A percentile compares a stretch with the other conserved stretches of the same genome.
Conservation (phyloP, 441 rosid species). For the Gossypium laxum region DNA sequence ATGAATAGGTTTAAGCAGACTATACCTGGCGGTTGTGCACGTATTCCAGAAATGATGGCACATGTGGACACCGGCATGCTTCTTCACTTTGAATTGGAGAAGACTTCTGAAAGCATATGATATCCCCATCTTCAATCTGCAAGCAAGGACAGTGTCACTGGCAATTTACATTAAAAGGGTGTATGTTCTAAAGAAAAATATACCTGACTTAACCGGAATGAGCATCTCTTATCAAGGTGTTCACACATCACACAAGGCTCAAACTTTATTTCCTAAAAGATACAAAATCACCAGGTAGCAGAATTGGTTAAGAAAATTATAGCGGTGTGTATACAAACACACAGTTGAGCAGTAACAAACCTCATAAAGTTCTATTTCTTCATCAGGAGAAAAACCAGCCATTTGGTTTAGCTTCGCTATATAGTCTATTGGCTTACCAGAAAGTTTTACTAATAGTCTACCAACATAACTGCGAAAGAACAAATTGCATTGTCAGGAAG, state of each 20-base stretch:
- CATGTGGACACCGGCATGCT: slow-evolving; percentile 58
- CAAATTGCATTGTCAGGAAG: slow-evolving; percentile 10
- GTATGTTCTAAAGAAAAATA: slow-evolving; percentile 8
- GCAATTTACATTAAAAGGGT: slow-evolving; percentile 12
- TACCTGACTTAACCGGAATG: slow-evolving; percentile 82
- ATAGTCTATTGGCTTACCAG: slow-evolving; percentile 69
- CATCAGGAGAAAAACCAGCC: slow-evolving; percentile 83
- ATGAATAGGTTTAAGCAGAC: neutral
- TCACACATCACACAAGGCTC: slow-evolving; percentile 93
- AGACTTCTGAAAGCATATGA: slow-evolving; percentile 84
- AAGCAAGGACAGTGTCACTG: slow-evolving; percentile 7
- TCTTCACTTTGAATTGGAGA: slow-evolving; percentile 39
- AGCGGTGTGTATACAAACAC: neutral
- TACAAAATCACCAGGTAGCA: slow-evolving; percentile 14
- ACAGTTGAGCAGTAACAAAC: slow-evolving; percentile 29
- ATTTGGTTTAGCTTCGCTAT: slow-evolving; percentile 61
- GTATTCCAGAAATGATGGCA: slow-evolving; percentile 82
- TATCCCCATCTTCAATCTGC: slow-evolving; percentile 96
- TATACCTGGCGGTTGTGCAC: slow-evolving; percentile 91
- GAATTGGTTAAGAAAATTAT: slow-evolving; percentile 7
- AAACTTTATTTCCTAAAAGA: slow-evolving; percentile 80
- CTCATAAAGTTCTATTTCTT: slow-evolving; percentile 85
- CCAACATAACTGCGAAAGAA: slow-evolving; percentile 61
- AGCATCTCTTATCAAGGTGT: slow-evolving; percentile 61
- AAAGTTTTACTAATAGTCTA: slow-evolving; percentile 68